Percentiles rank a stretch among this genome's conserved stretches.
These are phyloP conservation scores for Plasmodium relictum DNA, from an alignment of 169 alveolate species.

Conservation along the genomic window DNA sequence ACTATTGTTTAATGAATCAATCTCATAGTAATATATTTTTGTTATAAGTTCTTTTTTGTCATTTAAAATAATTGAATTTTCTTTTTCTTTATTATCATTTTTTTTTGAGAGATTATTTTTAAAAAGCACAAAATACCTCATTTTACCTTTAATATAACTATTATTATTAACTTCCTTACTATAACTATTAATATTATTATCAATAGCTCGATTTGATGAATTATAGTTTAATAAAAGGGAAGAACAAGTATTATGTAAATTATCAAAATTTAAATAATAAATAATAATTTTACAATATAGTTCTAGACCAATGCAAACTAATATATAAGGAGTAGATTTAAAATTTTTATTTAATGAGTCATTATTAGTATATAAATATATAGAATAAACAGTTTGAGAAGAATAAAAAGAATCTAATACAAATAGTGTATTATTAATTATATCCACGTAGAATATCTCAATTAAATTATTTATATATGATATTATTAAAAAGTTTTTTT, in stretches of 20 bases:
- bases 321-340: background rate
- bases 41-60: constrained; percentile 3
- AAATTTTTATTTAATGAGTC: background rate
- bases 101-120: background rate
- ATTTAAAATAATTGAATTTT: background rate
- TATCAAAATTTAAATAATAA: background rate
- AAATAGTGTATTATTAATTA: constrained; percentile 8
- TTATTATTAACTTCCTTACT: background rate
- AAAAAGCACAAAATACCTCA: background rate
- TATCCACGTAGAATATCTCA: constrained; percentile 37
- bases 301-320: constrained; percentile 37
- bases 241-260: background rate
- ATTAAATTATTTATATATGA: constrained; percentile 15
- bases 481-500: constrained; percentile 14
- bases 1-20: constrained; percentile 41
- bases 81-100: background rate
- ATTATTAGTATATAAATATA: background rate
- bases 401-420: constrained; percentile 5
- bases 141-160: background rate
- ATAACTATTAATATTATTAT: too few relatives aligned
- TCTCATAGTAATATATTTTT: constrained; percentile 1
- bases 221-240: background rate
- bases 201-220: background rate
- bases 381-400: constrained; percentile 7
- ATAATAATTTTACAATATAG: constrained; percentile 16